Evolutionary conservation across 352 stramenopile species (phyloP).

Genomic region (Globisporangium camurandrum): DNA sequence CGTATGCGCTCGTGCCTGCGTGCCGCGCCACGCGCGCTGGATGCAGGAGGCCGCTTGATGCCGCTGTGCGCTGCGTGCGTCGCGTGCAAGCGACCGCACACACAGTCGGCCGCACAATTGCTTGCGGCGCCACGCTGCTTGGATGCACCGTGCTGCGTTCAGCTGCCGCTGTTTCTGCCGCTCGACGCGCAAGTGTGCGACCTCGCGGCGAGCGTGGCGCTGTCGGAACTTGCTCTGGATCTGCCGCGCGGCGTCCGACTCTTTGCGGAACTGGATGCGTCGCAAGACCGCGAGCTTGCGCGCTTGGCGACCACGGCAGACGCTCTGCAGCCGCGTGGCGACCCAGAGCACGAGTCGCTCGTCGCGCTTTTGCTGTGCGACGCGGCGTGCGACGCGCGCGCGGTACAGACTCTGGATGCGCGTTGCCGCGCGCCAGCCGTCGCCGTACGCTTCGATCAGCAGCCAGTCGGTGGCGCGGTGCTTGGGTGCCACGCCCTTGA

Average conservation of each 20-base stretch:
- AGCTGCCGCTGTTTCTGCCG: conserved; percentile 15
- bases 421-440: conserved; percentile 55
- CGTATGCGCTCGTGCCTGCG: conserved; percentile 23
- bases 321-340: conserved; percentile 49
- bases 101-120: conserved; percentile 23
- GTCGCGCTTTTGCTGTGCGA: conserved; percentile 35
- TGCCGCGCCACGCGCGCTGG: conserved; percentile 70
- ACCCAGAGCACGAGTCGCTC: conserved; percentile 45
- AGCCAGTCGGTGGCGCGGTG: conserved; percentile 72
- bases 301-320: conserved; percentile 52
- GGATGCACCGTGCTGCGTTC: conserved; percentile 24
- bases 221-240: conserved; percentile 53
- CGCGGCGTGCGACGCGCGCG: conserved; percentile 33
- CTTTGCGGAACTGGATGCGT: conserved; percentile 39
- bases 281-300: conserved; percentile 34
- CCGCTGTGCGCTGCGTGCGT: conserved; percentile 9
- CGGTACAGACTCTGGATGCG: conserved; percentile 67
- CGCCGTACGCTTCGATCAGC: conserved; percentile 82
- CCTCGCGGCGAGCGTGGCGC: conserved; percentile 10
- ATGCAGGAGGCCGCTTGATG: conserved; percentile 47
- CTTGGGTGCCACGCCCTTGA: conserved; percentile 71
- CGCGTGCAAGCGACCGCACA: conserved; percentile 12
- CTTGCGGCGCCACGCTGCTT: conserved; percentile 39
- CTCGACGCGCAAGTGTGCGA: conserved; percentile 10
- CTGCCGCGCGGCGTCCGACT: conserved; percentile 43